Evolutionary conservation across 1,284 basidiomycete genomes (phyloP), one percentile per base, ranked within the genome.

Genomic region (Cutaneotrichosporon mucoides): DNA sequence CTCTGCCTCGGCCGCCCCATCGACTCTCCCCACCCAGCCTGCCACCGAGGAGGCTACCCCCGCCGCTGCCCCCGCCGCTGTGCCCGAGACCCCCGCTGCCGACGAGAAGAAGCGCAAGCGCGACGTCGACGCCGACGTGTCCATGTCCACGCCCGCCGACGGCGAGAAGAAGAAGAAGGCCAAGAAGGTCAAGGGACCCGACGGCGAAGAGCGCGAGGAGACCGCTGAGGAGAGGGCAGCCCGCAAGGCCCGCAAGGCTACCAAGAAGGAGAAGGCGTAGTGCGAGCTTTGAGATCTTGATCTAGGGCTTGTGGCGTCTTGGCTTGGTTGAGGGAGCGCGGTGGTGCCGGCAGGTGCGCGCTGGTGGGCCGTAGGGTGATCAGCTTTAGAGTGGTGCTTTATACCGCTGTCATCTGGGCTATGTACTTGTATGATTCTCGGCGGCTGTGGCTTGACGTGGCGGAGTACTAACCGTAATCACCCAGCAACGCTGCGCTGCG

Each of bases 131-230:
- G 70, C 66, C 35, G 72, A 66, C 35, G 78, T 81, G 15, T 75
- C 70, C n/a, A 77, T 69, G 11, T 63, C 60, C 42, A 77, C 67
- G 24, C 79, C 68, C 12, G 80, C 73, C 12, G 79, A 72, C 8
- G 75, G 66, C 45, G 84, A 83, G 24, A 86, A 11, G 87, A 88
- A 72, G 81, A 84, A 85, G 76, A 84, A 85, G 72, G 82, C 75
- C 68, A 79, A 79, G 67, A 79, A 77, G 59, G 67, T 82, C 55
- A 82, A 77, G 68, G 73, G 72, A 45, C 76, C 72, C 56, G 75
- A 76, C 53, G 75, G 76, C 16, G 75, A 59, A 10, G 78, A 79
- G 77, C 80, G 85, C 51, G 74, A 77, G 55, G 74, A 77, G 66
- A 76, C 76, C 7, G 68, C 71, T 6, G 75, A 78, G 67, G 75